These are phyloP conservation scores for Zymoseptoria tritici DNA, from an alignment of 2,329 filamentous ascomycete species.

Conservation along the genomic window DNA sequence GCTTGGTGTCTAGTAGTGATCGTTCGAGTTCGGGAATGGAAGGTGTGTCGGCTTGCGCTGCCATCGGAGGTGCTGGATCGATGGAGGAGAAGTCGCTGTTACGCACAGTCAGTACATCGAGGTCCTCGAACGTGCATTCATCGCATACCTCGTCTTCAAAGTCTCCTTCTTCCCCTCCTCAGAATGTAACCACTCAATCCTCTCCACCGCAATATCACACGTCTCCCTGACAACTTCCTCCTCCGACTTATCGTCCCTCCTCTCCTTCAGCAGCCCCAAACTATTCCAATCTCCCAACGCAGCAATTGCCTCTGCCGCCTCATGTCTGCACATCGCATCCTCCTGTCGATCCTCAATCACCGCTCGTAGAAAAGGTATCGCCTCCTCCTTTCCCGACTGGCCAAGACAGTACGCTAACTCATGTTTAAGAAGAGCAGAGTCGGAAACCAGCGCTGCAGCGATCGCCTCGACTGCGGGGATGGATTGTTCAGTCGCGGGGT, in stretches of 20 bases:
- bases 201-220: constrained; percentile 90
- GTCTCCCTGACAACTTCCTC: constrained; percentile 82
- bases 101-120: constrained; percentile 1
- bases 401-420: constrained; percentile 96
- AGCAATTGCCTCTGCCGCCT: constrained; percentile 90
- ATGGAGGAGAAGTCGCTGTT: constrained; percentile 87
- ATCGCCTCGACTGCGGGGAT: constrained; percentile 69
- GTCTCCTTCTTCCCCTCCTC: constrained; percentile 65
- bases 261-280: constrained; percentile 62
- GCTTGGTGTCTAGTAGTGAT: constrained; percentile 67
- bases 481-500: constrained; percentile 49
- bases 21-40: constrained; percentile 69
- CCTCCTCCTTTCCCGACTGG: constrained; percentile 71
- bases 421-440: constrained; percentile 88
- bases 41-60: constrained; percentile 49
- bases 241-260: constrained; percentile 70
- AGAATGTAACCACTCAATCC: constrained; percentile 88
- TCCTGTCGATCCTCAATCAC: constrained; percentile 74
- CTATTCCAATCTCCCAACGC: constrained; percentile 71
- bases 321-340: constrained; percentile 91
- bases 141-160: constrained; percentile 65
- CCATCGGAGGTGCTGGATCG: constrained; percentile 85
- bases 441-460: constrained; percentile 74
- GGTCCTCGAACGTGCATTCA: neutral
- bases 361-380: constrained; percentile 62